Evolutionary conservation across 768 basidiomycete species (phyloP).

Genomic region (Boletus eberwhitei): DNA sequence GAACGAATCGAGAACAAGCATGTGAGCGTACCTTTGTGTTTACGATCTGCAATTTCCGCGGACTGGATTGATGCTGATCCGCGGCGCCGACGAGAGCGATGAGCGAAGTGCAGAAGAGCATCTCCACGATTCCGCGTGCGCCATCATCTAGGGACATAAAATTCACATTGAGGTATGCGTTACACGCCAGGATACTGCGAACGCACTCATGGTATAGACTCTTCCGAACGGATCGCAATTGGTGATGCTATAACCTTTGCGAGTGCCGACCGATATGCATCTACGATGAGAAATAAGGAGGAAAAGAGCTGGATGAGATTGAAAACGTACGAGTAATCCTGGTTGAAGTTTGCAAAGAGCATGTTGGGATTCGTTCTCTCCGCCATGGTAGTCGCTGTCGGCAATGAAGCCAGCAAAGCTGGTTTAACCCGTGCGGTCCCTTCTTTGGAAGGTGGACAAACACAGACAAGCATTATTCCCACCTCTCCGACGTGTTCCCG

Average conservation of each 20-base stretch:
- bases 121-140: conserved; percentile 94
- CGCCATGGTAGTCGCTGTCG: conserved; percentile 29
- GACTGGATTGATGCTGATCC: conserved; percentile 86
- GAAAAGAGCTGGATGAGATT: neutral
- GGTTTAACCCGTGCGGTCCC: neutral
- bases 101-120: conserved; percentile 98
- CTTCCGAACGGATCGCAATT: conserved; percentile 98
- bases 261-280: conserved; percentile 92
- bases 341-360: conserved; percentile 95
- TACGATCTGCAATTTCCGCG: conserved; percentile 93
- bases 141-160: conserved; percentile 65
- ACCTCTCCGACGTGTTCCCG: no score
- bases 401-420: neutral
- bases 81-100: conserved; percentile 96
- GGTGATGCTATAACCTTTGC: conserved; percentile 94
- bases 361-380: conserved; percentile 46
- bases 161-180: neutral
- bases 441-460: conserved; percentile 17
- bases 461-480: conserved; percentile 6
- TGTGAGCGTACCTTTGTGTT: conserved; percentile 84
- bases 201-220: conserved; percentile 92
- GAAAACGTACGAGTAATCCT: conserved; percentile 81
- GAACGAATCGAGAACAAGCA: neutral
- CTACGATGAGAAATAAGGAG: conserved; percentile 32
- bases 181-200: neutral